Evolutionary conservation across 306 rosid species (phyloP).

Genomic region (Cercis canadensis): DNA sequence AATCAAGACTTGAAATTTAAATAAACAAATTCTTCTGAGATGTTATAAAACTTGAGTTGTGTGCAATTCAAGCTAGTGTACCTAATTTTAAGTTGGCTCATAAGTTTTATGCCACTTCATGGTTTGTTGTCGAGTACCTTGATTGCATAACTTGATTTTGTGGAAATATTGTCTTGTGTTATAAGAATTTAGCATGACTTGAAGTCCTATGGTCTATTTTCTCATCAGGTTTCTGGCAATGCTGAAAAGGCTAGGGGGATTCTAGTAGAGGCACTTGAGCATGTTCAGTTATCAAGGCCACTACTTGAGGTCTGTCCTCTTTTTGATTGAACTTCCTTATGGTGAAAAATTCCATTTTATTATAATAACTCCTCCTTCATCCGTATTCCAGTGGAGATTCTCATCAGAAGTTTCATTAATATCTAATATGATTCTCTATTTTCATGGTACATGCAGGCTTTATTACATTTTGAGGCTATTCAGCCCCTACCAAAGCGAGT

Average conservation of each 20-base stretch:
- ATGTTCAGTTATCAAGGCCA: constrained; percentile 71
- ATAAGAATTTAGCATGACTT: neutral
- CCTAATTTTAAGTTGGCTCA: too few relatives aligned
- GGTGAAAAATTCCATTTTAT: neutral
- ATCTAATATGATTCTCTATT: constrained; percentile 28
- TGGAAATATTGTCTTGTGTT: neutral
- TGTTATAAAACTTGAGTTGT: too few relatives aligned
- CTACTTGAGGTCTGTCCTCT: constrained; percentile 70
- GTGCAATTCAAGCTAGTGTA: too few relatives aligned
- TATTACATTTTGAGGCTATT: constrained; percentile 90
- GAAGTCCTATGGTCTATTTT: constrained; percentile 25
- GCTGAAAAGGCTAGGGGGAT: constrained; percentile 84
- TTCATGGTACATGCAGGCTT: constrained; percentile 60
- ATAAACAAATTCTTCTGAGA: too few relatives aligned
- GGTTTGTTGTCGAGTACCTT: too few relatives aligned
- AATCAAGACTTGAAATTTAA: too few relatives aligned
- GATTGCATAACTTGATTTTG: too few relatives aligned
- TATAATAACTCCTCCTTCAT: neutral
- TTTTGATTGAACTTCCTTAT: neutral
- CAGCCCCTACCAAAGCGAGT: constrained; percentile 74
- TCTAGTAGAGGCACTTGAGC: constrained; percentile 78
- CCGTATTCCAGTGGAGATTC: constrained; percentile 21
- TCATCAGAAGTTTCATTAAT: neutral
- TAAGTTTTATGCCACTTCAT: too few relatives aligned
- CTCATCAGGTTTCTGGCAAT: constrained; percentile 73